These are phyloP conservation scores for Sclerotinia spermophila DNA, from an alignment of 2,329 filamentous ascomycete genomes.

Conservation along the genomic window DNA sequence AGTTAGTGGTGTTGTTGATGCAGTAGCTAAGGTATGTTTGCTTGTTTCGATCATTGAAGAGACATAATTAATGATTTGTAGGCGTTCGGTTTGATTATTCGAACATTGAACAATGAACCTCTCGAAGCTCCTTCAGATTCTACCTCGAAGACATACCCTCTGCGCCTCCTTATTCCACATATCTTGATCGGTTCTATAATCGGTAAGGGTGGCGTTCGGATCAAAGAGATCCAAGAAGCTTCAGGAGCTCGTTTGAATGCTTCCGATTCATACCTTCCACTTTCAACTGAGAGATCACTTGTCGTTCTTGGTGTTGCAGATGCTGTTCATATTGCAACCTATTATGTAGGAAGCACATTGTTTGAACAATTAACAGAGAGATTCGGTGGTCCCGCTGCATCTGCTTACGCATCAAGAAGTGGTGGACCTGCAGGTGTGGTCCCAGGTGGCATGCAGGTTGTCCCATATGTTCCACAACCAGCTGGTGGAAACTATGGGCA, in stretches of 20 bases:
- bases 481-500: conserved; percentile 90
- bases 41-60: background rate
- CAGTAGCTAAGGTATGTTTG: conserved; percentile 79
- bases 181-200: conserved; percentile 98
- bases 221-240: conserved; percentile 97
- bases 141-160: conserved; percentile 94
- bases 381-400: conserved; percentile 91
- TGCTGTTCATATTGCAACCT: conserved; percentile 97
- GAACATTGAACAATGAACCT: conserved; percentile 95
- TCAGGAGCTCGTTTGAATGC: conserved; percentile 95
- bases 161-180: conserved; percentile 91
- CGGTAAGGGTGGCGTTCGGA: conserved; percentile 91
- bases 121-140: conserved; percentile 82
- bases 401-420: conserved; percentile 94
- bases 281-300: conserved; percentile 95
- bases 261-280: conserved; percentile 87
- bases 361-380: conserved; percentile 96
- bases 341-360: conserved; percentile 97
- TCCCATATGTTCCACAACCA: conserved; percentile 94
- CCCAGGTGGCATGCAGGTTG: conserved; percentile 96
- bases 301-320: conserved; percentile 97
- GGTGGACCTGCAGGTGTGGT: conserved; percentile 91
- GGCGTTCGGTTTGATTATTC: conserved; percentile 97
- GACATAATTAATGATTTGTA: conserved; percentile 38
- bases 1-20: conserved; percentile 93